phyloP scores from a whole-genome alignment of 345 rosid genomes.

The Cardiospermum halicacabum region DNA sequence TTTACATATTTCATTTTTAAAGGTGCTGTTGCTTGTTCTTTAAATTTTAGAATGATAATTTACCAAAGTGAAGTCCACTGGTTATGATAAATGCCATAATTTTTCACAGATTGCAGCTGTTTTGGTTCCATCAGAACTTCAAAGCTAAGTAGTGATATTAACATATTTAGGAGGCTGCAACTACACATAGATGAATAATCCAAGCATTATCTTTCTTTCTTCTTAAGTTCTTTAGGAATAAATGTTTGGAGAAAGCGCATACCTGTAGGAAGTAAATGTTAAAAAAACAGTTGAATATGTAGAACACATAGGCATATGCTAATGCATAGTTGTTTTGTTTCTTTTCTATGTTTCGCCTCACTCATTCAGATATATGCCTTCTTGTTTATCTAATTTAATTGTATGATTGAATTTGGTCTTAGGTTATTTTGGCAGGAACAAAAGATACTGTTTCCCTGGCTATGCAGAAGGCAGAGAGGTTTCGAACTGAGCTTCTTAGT shows the following conservation, averaged over 20 bases:
- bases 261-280: background rate
- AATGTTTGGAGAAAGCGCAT: background rate
- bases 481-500: conserved; percentile 78
- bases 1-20: background rate
- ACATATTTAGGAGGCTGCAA: background rate
- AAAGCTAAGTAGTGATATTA: background rate
- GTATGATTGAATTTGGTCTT: conserved; percentile 22
- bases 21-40: background rate
- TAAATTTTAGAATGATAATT: background rate
- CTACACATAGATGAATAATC: background rate
- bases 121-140: conserved; percentile 2
- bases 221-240: background rate
- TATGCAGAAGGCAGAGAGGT: conserved; percentile 75
- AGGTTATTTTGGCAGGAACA: conserved; percentile 89
- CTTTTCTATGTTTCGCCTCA: background rate
- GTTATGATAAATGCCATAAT: background rate
- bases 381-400: background rate
- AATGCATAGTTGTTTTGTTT: background rate
- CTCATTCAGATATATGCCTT: background rate
- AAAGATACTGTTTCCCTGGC: conserved; percentile 66
- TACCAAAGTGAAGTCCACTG: background rate
- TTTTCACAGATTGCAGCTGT: background rate
- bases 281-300: background rate
- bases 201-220: background rate
- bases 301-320: background rate